phyloP scores from a whole-genome alignment of 768 basidiomycete genomes.

The Gautieria morchelliformis region DNA sequence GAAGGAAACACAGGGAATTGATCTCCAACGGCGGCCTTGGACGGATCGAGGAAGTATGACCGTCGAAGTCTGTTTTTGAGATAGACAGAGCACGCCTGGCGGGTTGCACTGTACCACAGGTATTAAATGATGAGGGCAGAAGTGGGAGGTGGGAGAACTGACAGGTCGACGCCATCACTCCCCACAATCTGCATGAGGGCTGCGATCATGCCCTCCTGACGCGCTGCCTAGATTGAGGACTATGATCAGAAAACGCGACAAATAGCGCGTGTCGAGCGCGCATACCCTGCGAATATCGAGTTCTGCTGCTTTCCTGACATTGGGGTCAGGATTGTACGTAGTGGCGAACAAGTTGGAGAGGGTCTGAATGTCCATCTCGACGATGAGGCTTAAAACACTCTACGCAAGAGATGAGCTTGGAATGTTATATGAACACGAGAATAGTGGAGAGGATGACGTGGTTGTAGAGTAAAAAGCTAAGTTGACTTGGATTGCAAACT shows the following conservation, averaged over 20 bases:
- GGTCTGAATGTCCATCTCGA: conserved; percentile 25
- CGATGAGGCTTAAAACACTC: background rate
- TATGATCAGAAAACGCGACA: background rate
- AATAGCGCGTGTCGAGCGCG: conserved; percentile 1
- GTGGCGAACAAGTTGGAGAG: conserved; percentile 72
- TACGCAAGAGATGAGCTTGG: background rate
- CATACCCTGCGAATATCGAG: conserved; percentile 78
- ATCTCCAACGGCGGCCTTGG: conserved; percentile 37
- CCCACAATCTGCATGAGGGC: conserved; percentile 81
- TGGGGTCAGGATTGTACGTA: conserved; percentile 76
- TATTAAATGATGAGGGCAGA: conserved; percentile 10
- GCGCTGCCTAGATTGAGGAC: conserved; percentile 46
- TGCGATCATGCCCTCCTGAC: conserved; percentile 75
- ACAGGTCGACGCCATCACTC: conserved; percentile 69
- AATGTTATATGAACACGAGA: background rate
- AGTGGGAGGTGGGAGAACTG: conserved; percentile 33
- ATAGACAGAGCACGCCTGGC: conserved; percentile 80
- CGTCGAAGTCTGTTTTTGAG: conserved; percentile 81
- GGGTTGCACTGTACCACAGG: conserved; percentile 47
- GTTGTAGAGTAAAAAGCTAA: conserved; percentile 2
- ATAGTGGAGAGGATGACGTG: background rate
- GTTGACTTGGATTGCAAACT: conserved; percentile 1
- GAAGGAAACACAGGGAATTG: conserved; percentile 49
- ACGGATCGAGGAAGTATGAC: conserved; percentile 46
- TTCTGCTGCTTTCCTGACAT: conserved; percentile 77